These are phyloP conservation scores for Amylocystis lapponica DNA, from an alignment of 768 basidiomycete genomes.

Conservation along the genomic window DNA sequence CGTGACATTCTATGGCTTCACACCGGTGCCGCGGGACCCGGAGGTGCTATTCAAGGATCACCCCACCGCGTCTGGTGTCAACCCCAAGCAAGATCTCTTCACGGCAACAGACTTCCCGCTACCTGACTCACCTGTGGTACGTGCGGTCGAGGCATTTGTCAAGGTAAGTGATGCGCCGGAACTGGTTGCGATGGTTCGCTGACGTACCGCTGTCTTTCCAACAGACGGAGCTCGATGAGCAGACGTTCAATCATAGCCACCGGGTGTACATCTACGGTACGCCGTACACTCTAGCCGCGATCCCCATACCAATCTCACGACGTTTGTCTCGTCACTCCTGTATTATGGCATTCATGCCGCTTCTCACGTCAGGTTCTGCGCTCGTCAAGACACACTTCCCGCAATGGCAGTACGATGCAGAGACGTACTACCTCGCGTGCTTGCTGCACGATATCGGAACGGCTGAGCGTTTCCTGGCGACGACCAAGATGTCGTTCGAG, in stretches of 20 bases:
- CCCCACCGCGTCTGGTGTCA: constrained; percentile 36
- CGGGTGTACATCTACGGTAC: constrained; percentile 48
- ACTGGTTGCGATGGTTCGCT: too few relatives aligned
- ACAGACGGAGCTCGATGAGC: constrained; percentile 38
- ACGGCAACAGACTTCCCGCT: constrained; percentile 35
- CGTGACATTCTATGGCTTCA: constrained; percentile 36
- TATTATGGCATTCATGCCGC: too few relatives aligned
- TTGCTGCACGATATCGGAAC: constrained; percentile 50
- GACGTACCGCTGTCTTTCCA: too few relatives aligned
- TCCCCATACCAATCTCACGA: neutral
- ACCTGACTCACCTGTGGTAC: constrained; percentile 36
- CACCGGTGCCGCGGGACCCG: constrained; percentile 42
- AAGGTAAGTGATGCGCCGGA: too few relatives aligned
- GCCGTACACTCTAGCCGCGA: too few relatives aligned
- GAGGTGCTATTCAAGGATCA: constrained; percentile 42
- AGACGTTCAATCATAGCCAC: constrained; percentile 44
- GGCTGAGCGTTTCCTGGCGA: constrained; percentile 40
- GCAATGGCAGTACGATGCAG: constrained; percentile 36
- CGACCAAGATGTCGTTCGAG: constrained; percentile 52
- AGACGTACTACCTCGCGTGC: constrained; percentile 47
- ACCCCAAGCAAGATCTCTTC: constrained; percentile 38
- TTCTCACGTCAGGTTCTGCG: constrained; percentile 40
- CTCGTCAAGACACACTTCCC: constrained; percentile 43
- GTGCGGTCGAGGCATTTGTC: constrained; percentile 35
- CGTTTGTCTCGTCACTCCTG: neutral